A percentile compares a stretch with the other conserved stretches of the same genome.
phyloP scores from a whole-genome alignment of 352 stramenopile species.

The Bremia lactucae region DNA sequence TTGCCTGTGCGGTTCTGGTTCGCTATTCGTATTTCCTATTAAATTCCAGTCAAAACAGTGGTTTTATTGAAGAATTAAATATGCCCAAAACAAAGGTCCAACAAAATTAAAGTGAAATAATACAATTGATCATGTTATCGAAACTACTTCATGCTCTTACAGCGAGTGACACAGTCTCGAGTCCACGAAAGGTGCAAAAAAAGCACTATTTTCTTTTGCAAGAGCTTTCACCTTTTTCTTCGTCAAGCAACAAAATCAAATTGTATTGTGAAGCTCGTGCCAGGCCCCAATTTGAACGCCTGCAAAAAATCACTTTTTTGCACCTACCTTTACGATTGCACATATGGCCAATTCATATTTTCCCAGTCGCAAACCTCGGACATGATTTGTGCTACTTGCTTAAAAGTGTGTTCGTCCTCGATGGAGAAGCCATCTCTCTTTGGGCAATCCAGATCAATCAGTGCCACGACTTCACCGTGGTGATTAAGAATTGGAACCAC shows the following conservation, averaged over 20 bases:
- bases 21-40: too few species aligned
- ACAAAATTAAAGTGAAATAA: too few species aligned
- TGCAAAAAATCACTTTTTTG: background rate
- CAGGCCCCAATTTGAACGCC: background rate
- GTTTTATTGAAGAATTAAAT: too few species aligned
- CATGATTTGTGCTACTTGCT: conserved; percentile 44
- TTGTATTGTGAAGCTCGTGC: background rate
- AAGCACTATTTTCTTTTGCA: background rate
- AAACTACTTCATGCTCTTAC: too few species aligned
- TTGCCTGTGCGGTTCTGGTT: too few species aligned
- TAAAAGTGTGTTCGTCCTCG: conserved; percentile 58
- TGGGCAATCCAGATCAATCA: conserved; percentile 76
- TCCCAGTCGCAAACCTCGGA: conserved; percentile 54
- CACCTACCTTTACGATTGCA: conserved; percentile 25
- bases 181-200: too few species aligned
- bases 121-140: background rate
- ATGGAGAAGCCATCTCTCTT: conserved; percentile 56
- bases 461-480: conserved; percentile 49
- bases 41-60: too few species aligned
- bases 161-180: too few species aligned
- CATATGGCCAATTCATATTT: conserved; percentile 47
- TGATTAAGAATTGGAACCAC: conserved; percentile 64
- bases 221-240: background rate
- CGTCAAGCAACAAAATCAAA: conserved; percentile 1
- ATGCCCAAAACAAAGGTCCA: too few species aligned